phyloP scores from a whole-genome alignment of 2,329 filamentous ascomycete species.

The Chalaropsis thielavioides region DNA sequence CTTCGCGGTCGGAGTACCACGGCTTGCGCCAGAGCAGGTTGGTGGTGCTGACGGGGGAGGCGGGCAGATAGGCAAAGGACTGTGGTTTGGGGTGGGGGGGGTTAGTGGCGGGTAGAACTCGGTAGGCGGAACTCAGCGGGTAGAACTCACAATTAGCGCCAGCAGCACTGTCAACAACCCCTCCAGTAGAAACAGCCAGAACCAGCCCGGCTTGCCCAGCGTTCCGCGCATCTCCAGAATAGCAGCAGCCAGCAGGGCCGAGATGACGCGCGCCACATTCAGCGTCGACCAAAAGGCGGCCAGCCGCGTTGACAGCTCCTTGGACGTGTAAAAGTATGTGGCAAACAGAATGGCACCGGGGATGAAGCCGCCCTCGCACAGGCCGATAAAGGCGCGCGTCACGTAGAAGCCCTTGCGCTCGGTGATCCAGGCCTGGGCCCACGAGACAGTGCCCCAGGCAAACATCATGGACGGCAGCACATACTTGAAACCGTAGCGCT shows the following conservation, averaged over 20 bases:
- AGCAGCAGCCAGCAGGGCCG: slow-evolving; percentile 44
- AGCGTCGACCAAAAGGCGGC: slow-evolving; percentile 52
- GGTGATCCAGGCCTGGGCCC: slow-evolving; percentile 37
- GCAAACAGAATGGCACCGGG: slow-evolving; percentile 49
- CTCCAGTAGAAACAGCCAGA: slow-evolving; percentile 52
- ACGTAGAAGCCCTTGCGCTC: slow-evolving; percentile 34
- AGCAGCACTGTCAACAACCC: slow-evolving; percentile 53
- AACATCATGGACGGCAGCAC: slow-evolving; percentile 39
- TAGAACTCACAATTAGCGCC: slow-evolving; percentile 32
- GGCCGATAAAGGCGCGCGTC: slow-evolving; percentile 38
- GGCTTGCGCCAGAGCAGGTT: slow-evolving; percentile 41
- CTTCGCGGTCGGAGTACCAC: slow-evolving; percentile 43
- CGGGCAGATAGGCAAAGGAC: slow-evolving; percentile 45
- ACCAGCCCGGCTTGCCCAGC: slow-evolving; percentile 39
- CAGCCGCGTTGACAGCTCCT: slow-evolving; percentile 51
- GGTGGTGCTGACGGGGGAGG: slow-evolving; percentile 51
- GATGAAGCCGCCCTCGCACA: slow-evolving; percentile 43
- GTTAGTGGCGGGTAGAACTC: neutral
- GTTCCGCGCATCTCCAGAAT: slow-evolving; percentile 52
- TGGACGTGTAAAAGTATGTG: slow-evolving; percentile 57
- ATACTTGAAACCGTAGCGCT: slow-evolving; percentile 41
- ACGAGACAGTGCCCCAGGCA: slow-evolving; percentile 31
- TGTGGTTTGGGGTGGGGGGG: slow-evolving; percentile 20
- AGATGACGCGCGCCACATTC: slow-evolving; percentile 25
- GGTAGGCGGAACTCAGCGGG: too few relatives aligned